Base-by-base conservation (phyloP, 1,139 yeast species). In the Blastobotrys proliferans region DNA sequence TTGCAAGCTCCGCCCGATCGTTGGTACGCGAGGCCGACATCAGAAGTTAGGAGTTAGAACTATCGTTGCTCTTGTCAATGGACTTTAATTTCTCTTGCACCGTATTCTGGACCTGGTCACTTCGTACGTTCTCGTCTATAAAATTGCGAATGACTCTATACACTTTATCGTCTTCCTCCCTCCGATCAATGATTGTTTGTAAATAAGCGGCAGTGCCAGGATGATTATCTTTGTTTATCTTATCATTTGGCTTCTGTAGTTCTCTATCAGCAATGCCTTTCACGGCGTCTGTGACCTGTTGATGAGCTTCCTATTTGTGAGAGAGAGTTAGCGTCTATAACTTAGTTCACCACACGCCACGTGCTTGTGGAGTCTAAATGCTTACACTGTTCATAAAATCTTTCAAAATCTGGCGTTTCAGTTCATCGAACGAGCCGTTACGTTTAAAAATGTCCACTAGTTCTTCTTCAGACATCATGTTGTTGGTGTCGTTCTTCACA, bases 301-400 rank as follows among this genome's bases (percentile, higher is more conserved):
- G 44, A 27, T 56, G 47, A 3, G 53, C 48, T 19, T 54, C 51
- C 58, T 58, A 31, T 20, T 21, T 18, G 8, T 27, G 13, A 9
- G 18, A n/a, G 10, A n/a, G 32, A 29, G 6, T 6, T 14, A 13
- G 31, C 14, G 14, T 24, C 8, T 14, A 22, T 5, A 8, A 27
- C 11, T 13, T 33, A 22, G 16, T 16, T 38, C 21, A 9, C 28
- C 14, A 16, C 13, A 28, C 13, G 10, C 31, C 9, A 28, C 31
- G 31, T 13, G 9, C 14, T 10, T 9, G 8, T 10, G 31, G n/a
- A 28, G 9, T 28, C 31, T 10, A 10, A 13, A 8, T 10, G 16
- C 61, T 26, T 47, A 59, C 63, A 40, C 61, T 57, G 24, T 49
- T 54, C 35, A 54, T 56, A 35, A 62, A 60, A 24, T 55, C 60